phyloP scores from a whole-genome alignment of 495 filamentous ascomycete species.

The Antarctomyces pellizariae region DNA sequence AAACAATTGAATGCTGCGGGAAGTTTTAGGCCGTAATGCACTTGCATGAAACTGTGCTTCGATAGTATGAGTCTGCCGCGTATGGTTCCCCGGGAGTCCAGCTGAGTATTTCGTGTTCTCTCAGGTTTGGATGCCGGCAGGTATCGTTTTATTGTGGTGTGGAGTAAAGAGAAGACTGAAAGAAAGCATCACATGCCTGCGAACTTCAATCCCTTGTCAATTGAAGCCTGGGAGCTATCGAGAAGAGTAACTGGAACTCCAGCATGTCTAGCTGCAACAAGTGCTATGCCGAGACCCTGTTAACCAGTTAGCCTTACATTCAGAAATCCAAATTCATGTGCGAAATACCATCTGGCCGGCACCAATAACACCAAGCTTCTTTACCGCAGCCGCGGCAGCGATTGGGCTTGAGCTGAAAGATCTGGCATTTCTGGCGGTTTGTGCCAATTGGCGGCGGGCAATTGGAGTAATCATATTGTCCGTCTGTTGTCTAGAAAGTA shows the following conservation, averaged over 20 bases:
- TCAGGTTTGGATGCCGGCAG: too few species aligned
- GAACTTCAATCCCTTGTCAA: slow-evolving; percentile 82
- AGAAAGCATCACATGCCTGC: slow-evolving; percentile 31
- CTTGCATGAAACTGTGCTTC: too few species aligned
- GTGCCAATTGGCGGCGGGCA: slow-evolving; percentile 5
- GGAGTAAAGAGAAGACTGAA: slow-evolving; percentile 1
- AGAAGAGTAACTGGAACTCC: slow-evolving; percentile 67
- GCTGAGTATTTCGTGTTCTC: too few species aligned
- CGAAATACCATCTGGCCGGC: slow-evolving; percentile 80
- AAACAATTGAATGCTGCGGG: too few species aligned
- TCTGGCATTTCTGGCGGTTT: slow-evolving; percentile 18
- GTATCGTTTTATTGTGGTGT: slow-evolving; percentile 1
- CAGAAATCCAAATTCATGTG: slow-evolving; percentile 1
- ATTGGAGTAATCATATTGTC: slow-evolving; percentile 9
- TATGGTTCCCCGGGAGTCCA: too few species aligned
- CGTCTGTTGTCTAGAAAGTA: neutral
- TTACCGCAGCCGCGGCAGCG: slow-evolving; percentile 46
- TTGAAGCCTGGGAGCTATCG: slow-evolving; percentile 62
- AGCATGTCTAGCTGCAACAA: slow-evolving; percentile 77
- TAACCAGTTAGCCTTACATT: slow-evolving; percentile 3
- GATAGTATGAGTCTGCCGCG: too few species aligned
- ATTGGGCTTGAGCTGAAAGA: slow-evolving; percentile 28
- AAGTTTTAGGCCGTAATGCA: too few species aligned
- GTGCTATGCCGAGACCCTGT: slow-evolving; percentile 85
- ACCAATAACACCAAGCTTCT: slow-evolving; percentile 76